Base-by-base conservation (phyloP, 805 yeast species). In the Blastobotrys terrestris region DNA sequence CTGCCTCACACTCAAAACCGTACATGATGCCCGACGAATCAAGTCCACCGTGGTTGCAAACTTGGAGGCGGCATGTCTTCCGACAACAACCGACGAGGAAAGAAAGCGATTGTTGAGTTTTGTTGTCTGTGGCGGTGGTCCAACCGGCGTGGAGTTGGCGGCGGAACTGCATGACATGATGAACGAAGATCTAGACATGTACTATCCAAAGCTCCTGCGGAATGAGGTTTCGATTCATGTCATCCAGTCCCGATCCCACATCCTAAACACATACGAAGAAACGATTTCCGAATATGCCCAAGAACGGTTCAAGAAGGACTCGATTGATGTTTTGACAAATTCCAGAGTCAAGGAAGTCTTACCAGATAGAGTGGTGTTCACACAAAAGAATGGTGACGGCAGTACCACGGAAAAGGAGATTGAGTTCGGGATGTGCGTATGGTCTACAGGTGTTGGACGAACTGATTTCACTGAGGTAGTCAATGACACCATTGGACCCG, bases 401-500 rank as follows among this genome's bases (percentile, higher is more conserved):
- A 59, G 63, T 42, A 60, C 60, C 19, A 69, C 61, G 39, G 50
- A 65, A 39, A 79, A 76, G 63, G 76, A 77, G 54, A 66, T 84
- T 49, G 84, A 87, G 46, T 83, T 76, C 55, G 90, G 90, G 11
- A 65, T 84, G 39, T 82, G 88, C 63, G 64, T 84, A 46, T 84
- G 90, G 90, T 83, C 88, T 1, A 84, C 90, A 0, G 90, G 90
- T 55, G 86, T 84, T 41, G 80, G 85, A 4, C 83, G 80, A 59
- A 77, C 80, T 55, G 85, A 84, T 14, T 64, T 84, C 48, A 83
- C 87, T 5, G 75, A 76, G 62, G 75, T 74, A 40, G 72, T 84
- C 44, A 83, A 77, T 46, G 67, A 72, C 18, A 66, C 72, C n/a
- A 68, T 84, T 39, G 66, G 65, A 8, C 62, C 65, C 11, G 72